Conservation (phyloP, 2,329 filamentous ascomycete species). For the Emericellopsis cladophorae region DNA sequence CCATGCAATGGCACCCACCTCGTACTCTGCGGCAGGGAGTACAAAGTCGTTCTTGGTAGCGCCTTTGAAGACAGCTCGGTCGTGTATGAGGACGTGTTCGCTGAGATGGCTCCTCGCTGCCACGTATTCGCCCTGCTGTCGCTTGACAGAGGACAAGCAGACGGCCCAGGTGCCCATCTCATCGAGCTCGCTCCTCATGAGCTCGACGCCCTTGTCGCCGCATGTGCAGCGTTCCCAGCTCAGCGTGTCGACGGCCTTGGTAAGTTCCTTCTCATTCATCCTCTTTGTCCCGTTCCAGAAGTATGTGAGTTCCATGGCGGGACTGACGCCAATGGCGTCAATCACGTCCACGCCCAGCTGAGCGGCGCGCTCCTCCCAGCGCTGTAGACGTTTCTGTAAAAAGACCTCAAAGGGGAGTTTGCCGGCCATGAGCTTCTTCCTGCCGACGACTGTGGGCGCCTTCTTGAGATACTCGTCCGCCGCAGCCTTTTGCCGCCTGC, state of each 20-base stretch:
- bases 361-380: constrained; percentile 73
- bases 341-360: constrained; percentile 54
- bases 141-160: constrained; percentile 51
- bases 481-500: constrained; percentile 43
- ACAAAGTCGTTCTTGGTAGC: constrained; percentile 56
- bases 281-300: constrained; percentile 85
- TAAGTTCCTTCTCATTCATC: constrained; percentile 55
- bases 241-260: constrained; percentile 49
- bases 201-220: constrained; percentile 22
- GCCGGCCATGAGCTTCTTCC: constrained; percentile 80
- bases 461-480: constrained; percentile 61
- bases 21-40: constrained; percentile 67
- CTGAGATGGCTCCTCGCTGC: constrained; percentile 55
- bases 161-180: constrained; percentile 55
- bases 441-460: constrained; percentile 62
- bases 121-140: constrained; percentile 47
- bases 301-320: constrained; percentile 82
- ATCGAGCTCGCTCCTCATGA: constrained; percentile 39
- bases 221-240: constrained; percentile 51
- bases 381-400: constrained; percentile 68
- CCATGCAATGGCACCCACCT: constrained; percentile 77
- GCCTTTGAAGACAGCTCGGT: constrained; percentile 45
- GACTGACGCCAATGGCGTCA: constrained; percentile 71
- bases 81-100: constrained; percentile 51
- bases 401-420: constrained; percentile 87